Base-by-base conservation (phyloP, 116 monocot genomes). In the Posidonia oceanica region DNA sequence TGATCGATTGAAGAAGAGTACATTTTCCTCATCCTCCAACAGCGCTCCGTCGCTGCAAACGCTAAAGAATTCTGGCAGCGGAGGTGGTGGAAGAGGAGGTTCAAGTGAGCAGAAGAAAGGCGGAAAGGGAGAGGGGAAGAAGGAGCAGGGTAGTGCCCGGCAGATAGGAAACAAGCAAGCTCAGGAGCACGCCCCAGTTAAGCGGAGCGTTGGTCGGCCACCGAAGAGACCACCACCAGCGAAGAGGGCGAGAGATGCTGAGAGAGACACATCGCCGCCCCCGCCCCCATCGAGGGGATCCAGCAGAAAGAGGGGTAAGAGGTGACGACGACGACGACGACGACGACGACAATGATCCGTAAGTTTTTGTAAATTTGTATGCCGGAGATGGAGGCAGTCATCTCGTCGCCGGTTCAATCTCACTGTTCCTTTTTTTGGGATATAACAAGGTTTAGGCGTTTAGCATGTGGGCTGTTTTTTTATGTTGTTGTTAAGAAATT, bases 201-300 rank as follows among this genome's bases (percentile, higher is more conserved):
- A 82, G 72, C 82, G 84, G 73, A 80, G 76, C 23, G 82, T 86
- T 6, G 84, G 90, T 3, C 54, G 87, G 69, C 90, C 86, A 4
- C 86, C 82, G 51, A 90, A 86, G 67, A 70, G 80, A 61, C 71
- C 76, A 52, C 71, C 76, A 52, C 83, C 81, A 12, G 53, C 80
- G 10, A 86, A 86, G 82, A 68, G 68, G 67, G 55, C 68, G 18
- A 81, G 71, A 68, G 82, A 61, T 29, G 79, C 75, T 41, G 64
- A 66, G 48, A 79, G 71, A 39, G 64, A 59, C 15, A 39, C 39
- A 40, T 62, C 62, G 11, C 62, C 80, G 8, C 51, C 83, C 5
- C 55, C 65, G 3, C 5, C 48, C 48, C 7, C 51, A 15, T 0
- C 51, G 39, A 15, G 36, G 20, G 38, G 54, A 17, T 17, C 54